Evolutionary conservation across 2,329 filamentous ascomycete species (phyloP).

Genomic region (Verticillium isaacii): DNA sequence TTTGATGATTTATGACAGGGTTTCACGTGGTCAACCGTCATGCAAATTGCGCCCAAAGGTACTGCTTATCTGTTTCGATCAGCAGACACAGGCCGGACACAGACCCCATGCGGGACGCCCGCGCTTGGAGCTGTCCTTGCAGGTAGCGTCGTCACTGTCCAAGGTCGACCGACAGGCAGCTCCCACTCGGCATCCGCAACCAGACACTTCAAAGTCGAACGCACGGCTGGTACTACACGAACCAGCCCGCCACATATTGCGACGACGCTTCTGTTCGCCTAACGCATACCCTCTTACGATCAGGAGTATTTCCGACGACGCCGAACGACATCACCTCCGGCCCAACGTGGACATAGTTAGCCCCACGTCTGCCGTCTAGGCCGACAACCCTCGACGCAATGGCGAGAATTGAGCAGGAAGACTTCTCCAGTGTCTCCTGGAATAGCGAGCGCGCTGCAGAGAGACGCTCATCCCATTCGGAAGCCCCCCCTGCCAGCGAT

Average conservation of each 20-base stretch:
- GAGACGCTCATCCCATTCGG: slow-evolving; percentile 20
- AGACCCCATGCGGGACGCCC: neutral
- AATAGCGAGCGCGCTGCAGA: slow-evolving; percentile 48
- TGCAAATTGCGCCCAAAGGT: neutral
- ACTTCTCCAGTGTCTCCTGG: slow-evolving; percentile 82
- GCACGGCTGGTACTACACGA: neutral
- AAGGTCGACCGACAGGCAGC: slow-evolving; percentile 8
- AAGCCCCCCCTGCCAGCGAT: slow-evolving; percentile 12
- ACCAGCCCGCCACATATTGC: slow-evolving; percentile 5
- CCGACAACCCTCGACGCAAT: slow-evolving; percentile 20
- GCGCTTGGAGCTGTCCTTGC: slow-evolving; percentile 3
- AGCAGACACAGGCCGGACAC: neutral
- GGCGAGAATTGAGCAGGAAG: slow-evolving; percentile 55
- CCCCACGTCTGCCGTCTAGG: slow-evolving; percentile 11
- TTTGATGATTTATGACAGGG: too few relatives aligned
- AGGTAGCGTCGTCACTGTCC: slow-evolving; percentile 10
- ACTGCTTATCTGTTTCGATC: neutral
- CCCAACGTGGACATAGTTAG: neutral
- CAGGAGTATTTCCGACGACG: neutral
- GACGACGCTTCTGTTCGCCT: slow-evolving; percentile 3
- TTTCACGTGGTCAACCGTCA: too few relatives aligned
- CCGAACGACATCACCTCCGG: neutral
- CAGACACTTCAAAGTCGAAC: slow-evolving; percentile 6
- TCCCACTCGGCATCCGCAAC: slow-evolving; percentile 8
- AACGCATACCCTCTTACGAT: neutral